These are phyloP conservation scores for Extremus antarcticus DNA, from an alignment of 495 filamentous ascomycete species.

Conservation along the genomic window DNA sequence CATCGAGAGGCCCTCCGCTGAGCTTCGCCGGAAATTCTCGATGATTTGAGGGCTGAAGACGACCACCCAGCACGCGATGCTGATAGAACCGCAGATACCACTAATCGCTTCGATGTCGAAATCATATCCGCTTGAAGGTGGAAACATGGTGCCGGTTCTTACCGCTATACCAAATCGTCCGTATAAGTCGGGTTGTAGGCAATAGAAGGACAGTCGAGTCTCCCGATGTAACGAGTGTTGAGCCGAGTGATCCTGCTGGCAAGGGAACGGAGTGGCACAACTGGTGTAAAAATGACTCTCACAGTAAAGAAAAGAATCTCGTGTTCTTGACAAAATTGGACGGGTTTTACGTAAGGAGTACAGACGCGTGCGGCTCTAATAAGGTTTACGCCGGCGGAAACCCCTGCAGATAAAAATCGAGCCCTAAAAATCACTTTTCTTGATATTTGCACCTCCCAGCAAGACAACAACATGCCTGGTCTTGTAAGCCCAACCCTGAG, in stretches of 20 bases:
- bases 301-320: not conserved
- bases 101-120: slow-evolving; percentile 79
- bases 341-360: too few relatives aligned
- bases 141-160: slow-evolving; percentile 45
- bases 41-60: slow-evolving; percentile 96
- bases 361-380: not conserved
- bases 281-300: not conserved
- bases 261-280: not conserved
- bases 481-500: slow-evolving; percentile 33
- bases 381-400: not conserved
- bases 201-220: too few relatives aligned
- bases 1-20: slow-evolving; percentile 80
- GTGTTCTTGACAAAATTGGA: too few relatives aligned
- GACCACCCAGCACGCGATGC: slow-evolving; percentile 94
- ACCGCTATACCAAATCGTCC: too few relatives aligned
- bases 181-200: too few relatives aligned
- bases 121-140: slow-evolving; percentile 51
- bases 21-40: slow-evolving; percentile 80
- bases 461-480: not conserved
- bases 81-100: slow-evolving; percentile 86
- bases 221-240: too few relatives aligned
- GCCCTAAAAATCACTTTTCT: too few relatives aligned
- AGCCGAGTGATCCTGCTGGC: too few relatives aligned
- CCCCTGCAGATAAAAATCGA: not conserved
- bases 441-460: too few relatives aligned